Evolutionary conservation across 768 basidiomycete species (phyloP).

Genomic region (Pulveroboletus frians): DNA sequence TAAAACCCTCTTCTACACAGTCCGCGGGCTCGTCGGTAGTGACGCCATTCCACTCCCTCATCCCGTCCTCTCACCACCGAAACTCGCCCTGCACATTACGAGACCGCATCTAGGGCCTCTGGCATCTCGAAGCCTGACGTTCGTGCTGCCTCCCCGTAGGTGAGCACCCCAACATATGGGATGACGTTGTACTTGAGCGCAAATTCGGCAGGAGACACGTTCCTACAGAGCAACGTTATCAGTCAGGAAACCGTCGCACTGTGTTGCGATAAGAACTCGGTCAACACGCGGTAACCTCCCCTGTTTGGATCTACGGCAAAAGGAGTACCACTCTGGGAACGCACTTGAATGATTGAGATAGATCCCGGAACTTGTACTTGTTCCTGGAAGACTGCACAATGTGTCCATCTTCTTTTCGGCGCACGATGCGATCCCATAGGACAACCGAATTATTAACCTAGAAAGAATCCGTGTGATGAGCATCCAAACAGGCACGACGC

Average conservation of each 20-base stretch:
- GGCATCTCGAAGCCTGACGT: conserved; percentile 37
- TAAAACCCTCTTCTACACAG: conserved; percentile 9
- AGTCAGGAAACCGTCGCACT: conserved; percentile 6
- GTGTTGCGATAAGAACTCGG: conserved; percentile 11
- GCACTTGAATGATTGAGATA: conserved; percentile 70
- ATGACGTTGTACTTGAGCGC: conserved; percentile 83
- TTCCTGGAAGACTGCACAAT: conserved; percentile 52
- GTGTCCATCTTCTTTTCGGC: conserved; percentile 69
- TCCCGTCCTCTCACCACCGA: background rate
- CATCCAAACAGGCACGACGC: conserved; percentile 10
- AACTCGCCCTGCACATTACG: conserved; percentile 8
- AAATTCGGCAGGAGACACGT: conserved; percentile 61
- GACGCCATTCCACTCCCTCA: conserved; percentile 12
- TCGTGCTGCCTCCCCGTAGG: conserved; percentile 66
- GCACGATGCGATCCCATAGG: conserved; percentile 88
- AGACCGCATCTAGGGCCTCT: conserved; percentile 29
- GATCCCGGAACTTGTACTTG: conserved; percentile 80
- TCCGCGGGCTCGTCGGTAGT: conserved; percentile 16
- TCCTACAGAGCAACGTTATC: conserved; percentile 39
- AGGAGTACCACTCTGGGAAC: conserved; percentile 26
- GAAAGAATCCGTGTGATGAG: conserved; percentile 12
- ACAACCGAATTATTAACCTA: conserved; percentile 75
- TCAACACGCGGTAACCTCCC: conserved; percentile 20
- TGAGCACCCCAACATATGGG: conserved; percentile 81
- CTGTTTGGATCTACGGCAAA: background rate